Conservation (phyloP, 768 basidiomycete species). For the Russula sp. region DNA sequence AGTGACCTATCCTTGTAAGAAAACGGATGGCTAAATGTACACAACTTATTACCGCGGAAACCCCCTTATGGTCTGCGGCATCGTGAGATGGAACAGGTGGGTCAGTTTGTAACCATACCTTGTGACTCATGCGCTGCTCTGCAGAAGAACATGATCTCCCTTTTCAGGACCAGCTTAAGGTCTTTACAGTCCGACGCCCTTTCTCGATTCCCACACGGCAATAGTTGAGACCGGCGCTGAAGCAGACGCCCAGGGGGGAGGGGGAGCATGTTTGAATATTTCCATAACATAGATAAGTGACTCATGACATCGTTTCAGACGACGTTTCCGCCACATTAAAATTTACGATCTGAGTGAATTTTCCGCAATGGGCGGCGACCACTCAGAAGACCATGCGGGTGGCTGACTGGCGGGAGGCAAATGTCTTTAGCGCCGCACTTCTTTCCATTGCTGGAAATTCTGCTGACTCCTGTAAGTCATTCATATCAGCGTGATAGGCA, state of each 20-base stretch:
- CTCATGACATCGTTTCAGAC: neutral
- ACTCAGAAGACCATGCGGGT: neutral
- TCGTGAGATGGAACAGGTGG: conserved; percentile 6
- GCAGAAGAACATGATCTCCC: conserved; percentile 19
- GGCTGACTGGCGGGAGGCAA: conserved; percentile 1
- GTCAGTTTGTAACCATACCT: neutral
- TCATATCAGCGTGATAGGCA: conserved; percentile 6
- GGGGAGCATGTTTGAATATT: conserved; percentile 8
- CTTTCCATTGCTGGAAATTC: conserved; percentile 21
- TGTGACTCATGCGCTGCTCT: conserved; percentile 16
- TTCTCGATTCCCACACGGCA: conserved; percentile 6
- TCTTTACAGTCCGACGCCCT: neutral
- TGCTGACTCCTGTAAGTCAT: conserved; percentile 9
- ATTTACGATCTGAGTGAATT: neutral
- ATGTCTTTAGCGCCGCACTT: conserved; percentile 21
- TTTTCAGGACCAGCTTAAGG: conserved; percentile 12
- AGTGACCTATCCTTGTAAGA: conserved; percentile 5
- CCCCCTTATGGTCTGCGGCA: conserved; percentile 2
- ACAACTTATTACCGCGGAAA: conserved; percentile 4
- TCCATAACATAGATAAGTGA: neutral
- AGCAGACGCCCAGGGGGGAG: neutral
- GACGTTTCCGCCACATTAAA: neutral
- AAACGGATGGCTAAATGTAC: conserved; percentile 4
- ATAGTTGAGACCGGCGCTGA: neutral
- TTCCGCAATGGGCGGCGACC: neutral